phyloP scores from a whole-genome alignment of 805 yeast species.

The Teunomyces funiuensis region DNA sequence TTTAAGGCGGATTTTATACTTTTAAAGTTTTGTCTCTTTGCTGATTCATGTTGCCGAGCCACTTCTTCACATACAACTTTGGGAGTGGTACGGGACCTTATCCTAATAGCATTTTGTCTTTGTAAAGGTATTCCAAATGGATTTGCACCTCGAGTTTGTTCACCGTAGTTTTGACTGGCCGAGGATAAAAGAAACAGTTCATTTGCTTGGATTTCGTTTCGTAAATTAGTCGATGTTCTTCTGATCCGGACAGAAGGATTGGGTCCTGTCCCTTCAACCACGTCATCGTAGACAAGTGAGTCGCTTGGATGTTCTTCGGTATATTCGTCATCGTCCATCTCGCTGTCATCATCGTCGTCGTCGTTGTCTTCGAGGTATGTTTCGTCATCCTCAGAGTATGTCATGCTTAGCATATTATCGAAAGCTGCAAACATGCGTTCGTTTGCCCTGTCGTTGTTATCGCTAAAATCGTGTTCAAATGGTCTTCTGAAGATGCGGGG shows the following conservation, averaged over 20 bases:
- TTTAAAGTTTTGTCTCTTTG: slow-evolving; percentile 1
- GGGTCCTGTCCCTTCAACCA: not conserved
- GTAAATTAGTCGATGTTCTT: not conserved
- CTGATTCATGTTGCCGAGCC: slow-evolving; percentile 1
- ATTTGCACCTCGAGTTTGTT: not conserved
- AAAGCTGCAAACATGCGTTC: slow-evolving; percentile 4
- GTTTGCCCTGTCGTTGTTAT: slow-evolving; percentile 1
- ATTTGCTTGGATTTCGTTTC: slow-evolving; percentile 4
- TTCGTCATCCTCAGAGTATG: slow-evolving; percentile 6
- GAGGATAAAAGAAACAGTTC: slow-evolving; percentile 25
- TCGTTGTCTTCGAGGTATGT: slow-evolving; percentile 10
- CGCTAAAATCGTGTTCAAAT: not conserved
- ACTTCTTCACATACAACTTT: not conserved
- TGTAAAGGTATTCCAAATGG: slow-evolving; percentile 24
- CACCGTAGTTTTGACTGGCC: slow-evolving; percentile 22
- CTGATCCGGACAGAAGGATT: slow-evolving; percentile 1
- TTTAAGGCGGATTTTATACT: slow-evolving; percentile 4
- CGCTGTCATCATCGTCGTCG: slow-evolving; percentile 8
- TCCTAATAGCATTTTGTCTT: slow-evolving; percentile 35
- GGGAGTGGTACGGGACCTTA: not conserved
- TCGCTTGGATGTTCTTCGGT: slow-evolving; percentile 7
- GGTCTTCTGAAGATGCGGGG: slow-evolving; percentile 4
- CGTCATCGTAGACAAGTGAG: not conserved
- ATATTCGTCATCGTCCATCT: slow-evolving; percentile 10
- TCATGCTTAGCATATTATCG: slow-evolving; percentile 5